Evolutionary conservation across 345 rosid species (phyloP).

Genomic region (Moricandia moricandioides): DNA sequence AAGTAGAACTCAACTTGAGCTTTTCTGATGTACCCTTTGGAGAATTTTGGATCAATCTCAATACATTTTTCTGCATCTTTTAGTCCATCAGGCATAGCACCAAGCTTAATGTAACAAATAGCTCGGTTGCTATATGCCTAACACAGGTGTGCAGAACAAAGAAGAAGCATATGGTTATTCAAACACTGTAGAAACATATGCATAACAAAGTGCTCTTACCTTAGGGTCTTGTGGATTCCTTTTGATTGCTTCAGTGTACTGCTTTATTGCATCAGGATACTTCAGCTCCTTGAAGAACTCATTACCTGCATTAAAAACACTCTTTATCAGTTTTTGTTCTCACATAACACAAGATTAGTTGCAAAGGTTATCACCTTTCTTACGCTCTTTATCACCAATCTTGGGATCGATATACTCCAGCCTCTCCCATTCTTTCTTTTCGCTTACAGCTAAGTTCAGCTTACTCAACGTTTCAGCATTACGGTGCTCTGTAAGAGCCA

Average conservation of each 20-base stretch:
- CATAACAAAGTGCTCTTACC: conserved; percentile 38
- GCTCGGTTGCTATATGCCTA: conserved; percentile 42
- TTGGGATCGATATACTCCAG: conserved; percentile 83
- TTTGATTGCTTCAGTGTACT: conserved; percentile 83
- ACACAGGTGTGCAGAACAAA: neutral
- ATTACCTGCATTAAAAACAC: conserved; percentile 53
- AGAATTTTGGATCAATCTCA: conserved; percentile 84
- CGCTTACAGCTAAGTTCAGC: conserved; percentile 62
- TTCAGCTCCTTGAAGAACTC: conserved; percentile 77
- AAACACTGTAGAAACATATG: neutral
- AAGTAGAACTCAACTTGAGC: conserved; percentile 53
- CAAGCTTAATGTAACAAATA: conserved; percentile 87
- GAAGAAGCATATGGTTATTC: too few species aligned
- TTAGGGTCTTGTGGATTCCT: conserved; percentile 77
- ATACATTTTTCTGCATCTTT: conserved; percentile 95
- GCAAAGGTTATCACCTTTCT: conserved; percentile 58
- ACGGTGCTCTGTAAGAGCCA: neutral
- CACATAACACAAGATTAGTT: neutral
- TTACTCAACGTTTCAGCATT: neutral
- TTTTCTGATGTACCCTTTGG: conserved; percentile 67
- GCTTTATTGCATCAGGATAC: conserved; percentile 85
- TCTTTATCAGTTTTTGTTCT: neutral
- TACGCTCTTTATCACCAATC: conserved; percentile 85
- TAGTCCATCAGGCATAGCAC: conserved; percentile 86
- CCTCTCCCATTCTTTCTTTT: conserved; percentile 81